Evolutionary conservation across 768 basidiomycete species (phyloP), one percentile per base, ranked within the genome.

Genomic region (Leccinum incarnatum): DNA sequence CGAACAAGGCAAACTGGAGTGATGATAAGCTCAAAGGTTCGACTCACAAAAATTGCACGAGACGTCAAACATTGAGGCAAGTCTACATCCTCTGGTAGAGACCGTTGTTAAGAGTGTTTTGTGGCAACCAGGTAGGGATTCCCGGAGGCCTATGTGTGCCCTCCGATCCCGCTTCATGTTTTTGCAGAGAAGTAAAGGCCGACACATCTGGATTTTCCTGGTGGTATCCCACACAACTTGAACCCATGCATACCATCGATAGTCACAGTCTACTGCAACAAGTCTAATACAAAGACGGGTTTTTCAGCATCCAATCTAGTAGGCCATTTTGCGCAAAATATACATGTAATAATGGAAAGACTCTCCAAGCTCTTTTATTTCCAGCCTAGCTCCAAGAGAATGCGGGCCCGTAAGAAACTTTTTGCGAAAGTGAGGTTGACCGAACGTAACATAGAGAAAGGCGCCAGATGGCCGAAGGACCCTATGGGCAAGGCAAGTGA

Each of bases 261-360:
- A 29, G 25, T 25, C 10, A 29, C 5, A 25, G 4, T 29, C 42
- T 40, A 32, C 11, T 40, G 37, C 37, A 40, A 4, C 37, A 27
- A 29, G 21, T 34, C 37, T 34, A 30, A 45, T 47, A 47, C 15
- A n/a, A 2, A 36, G 27, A 25, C 5, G 10, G 10, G 11, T 12
- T 47, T 23, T 17, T 25, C 47, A 9, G 7, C 47, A 21, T 48
- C n/a, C 23, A 32, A 56, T 48, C 40, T 65, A 68, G 23, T 59
- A 68, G n/a, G 51, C 46, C 36, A 42, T 47, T 60, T 64, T 83
- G 62, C 80, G 79, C 62, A 89, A 61, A 62, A 85, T 81, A 69
- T 93, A 91, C 62, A 93, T 74, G 67, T 89, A 92, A 71, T 93
- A 93, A 75, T 93, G 91, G 67, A 93, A 92, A 9, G 83, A 81